A percentile compares a stretch with the other conserved stretches of the same genome.
These are phyloP conservation scores for Aspergillus japonicus DNA, from an alignment of 2,329 filamentous ascomycete species.

Conservation along the genomic window DNA sequence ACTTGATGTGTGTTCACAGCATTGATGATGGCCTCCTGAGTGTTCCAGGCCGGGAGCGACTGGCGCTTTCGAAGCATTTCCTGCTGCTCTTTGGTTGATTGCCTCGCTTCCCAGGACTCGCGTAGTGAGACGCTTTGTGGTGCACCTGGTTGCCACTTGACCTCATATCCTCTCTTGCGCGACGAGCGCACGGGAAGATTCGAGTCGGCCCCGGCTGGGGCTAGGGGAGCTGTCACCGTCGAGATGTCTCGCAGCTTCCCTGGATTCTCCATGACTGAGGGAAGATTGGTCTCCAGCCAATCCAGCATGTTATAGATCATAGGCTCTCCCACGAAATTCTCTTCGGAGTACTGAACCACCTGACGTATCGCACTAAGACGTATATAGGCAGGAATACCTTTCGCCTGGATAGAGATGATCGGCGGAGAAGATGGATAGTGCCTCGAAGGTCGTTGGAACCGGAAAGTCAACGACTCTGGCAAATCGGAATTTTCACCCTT, in stretches of 20 bases:
- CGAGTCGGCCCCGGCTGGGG: slow-evolving; percentile 15
- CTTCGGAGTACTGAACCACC: slow-evolving; percentile 67
- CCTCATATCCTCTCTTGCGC: slow-evolving; percentile 54
- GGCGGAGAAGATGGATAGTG: slow-evolving; percentile 69
- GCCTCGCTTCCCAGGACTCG: slow-evolving; percentile 67
- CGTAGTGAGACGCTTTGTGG: slow-evolving; percentile 58
- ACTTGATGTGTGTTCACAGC: slow-evolving; percentile 78
- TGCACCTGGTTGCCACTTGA: slow-evolving; percentile 63
- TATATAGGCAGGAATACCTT: slow-evolving; percentile 82
- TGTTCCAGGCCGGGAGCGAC: slow-evolving; percentile 81
- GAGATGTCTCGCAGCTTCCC: slow-evolving; percentile 83
- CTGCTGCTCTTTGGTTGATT: slow-evolving; percentile 63
- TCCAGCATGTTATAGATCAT: slow-evolving; percentile 90
- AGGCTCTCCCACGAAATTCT: slow-evolving; percentile 73
- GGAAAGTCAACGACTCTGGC: slow-evolving; percentile 51
- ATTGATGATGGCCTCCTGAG: slow-evolving; percentile 71
- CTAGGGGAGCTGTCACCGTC: slow-evolving; percentile 62
- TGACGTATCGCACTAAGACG: slow-evolving; percentile 82
- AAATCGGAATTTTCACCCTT: slow-evolving; percentile 55
- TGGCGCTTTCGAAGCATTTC: slow-evolving; percentile 73
- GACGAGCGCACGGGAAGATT: slow-evolving; percentile 28
- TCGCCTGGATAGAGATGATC: slow-evolving; percentile 67
- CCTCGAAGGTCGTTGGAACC: slow-evolving; percentile 67
- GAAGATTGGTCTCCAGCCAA: slow-evolving; percentile 85
- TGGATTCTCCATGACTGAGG: slow-evolving; percentile 77